A percentile compares a stretch with the other conserved stretches of the same genome.
Evolutionary conservation across 176 grass and related monocot species (phyloP).

Genomic region (Miscanthus lutarioriparius): DNA sequence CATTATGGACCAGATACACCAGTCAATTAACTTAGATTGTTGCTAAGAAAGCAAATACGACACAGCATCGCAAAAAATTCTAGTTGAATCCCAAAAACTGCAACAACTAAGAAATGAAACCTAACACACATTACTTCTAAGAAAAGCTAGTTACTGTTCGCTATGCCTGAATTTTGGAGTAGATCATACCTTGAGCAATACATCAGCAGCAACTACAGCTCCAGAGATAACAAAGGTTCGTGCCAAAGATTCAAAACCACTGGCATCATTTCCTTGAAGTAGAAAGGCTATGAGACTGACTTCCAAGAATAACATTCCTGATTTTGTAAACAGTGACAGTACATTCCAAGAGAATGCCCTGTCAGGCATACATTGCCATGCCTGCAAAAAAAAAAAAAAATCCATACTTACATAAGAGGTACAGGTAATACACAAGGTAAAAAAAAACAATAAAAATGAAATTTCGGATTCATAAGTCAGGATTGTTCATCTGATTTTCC

Average conservation of each 20-base stretch:
- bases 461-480: background rate
- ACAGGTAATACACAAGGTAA: background rate
- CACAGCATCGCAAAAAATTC: background rate
- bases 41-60: constrained; percentile 7
- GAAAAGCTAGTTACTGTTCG: background rate
- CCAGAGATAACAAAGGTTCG: constrained; percentile 88
- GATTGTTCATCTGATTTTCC: background rate
- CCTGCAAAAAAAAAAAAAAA: constrained; percentile 44
- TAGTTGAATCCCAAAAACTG: background rate
- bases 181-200: constrained; percentile 82
- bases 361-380: constrained; percentile 75
- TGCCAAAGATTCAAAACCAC: constrained; percentile 79
- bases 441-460: constrained; percentile 11
- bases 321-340: constrained; percentile 78
- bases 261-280: constrained; percentile 95
- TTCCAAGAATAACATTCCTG: constrained; percentile 93
- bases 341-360: constrained; percentile 89
- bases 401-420: constrained; percentile 25
- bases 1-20: background rate
- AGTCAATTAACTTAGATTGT: background rate
- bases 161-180: background rate
- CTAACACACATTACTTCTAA: background rate
- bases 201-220: constrained; percentile 84
- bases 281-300: constrained; percentile 92
- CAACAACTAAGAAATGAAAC: constrained; percentile 4